A percentile compares a stretch with the other conserved stretches of the same genome.
phyloP scores from a whole-genome alignment of 1,284 basidiomycete species.

The Pascua sp. region DNA sequence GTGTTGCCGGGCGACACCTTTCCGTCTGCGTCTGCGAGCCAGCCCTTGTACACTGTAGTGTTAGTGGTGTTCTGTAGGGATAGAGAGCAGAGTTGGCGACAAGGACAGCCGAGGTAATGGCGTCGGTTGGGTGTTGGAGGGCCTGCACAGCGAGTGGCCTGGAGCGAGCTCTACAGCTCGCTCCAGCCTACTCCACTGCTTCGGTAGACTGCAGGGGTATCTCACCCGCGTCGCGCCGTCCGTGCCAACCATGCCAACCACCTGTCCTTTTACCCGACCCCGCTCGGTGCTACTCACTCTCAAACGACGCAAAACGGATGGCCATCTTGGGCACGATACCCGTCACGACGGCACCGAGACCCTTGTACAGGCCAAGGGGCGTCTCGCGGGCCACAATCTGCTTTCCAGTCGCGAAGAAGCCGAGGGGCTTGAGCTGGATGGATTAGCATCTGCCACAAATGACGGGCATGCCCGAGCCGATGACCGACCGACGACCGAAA shows the following conservation, averaged over 20 bases:
- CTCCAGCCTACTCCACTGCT: too few relatives aligned
- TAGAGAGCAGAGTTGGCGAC: not conserved
- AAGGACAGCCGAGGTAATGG: too few relatives aligned
- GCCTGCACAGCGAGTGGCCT: not conserved
- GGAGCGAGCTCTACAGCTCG: too few relatives aligned
- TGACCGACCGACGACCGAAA: too few relatives aligned
- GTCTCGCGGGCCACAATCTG: constrained; percentile 90
- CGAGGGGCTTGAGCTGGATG: constrained; percentile 77
- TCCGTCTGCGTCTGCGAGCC: constrained; percentile 57
- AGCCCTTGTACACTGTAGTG: constrained; percentile 68
- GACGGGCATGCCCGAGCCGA: too few relatives aligned
- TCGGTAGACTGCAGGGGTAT: too few relatives aligned
- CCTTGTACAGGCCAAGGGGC: constrained; percentile 94
- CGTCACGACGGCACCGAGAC: constrained; percentile 92
- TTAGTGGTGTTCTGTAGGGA: not conserved
- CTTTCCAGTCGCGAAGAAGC: constrained; percentile 87
- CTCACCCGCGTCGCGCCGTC: too few relatives aligned
- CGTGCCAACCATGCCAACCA: not conserved
- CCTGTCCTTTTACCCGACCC: not conserved
- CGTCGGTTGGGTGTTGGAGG: too few relatives aligned
- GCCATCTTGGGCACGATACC: constrained; percentile 99
- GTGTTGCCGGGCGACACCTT: constrained; percentile 33
- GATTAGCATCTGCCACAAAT: not conserved
- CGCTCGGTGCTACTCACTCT: constrained; percentile 53
- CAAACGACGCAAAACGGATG: constrained; percentile 96